phyloP scores from a whole-genome alignment of 2,329 filamentous ascomycete species.

The Tolypocladium ovalisporum region DNA sequence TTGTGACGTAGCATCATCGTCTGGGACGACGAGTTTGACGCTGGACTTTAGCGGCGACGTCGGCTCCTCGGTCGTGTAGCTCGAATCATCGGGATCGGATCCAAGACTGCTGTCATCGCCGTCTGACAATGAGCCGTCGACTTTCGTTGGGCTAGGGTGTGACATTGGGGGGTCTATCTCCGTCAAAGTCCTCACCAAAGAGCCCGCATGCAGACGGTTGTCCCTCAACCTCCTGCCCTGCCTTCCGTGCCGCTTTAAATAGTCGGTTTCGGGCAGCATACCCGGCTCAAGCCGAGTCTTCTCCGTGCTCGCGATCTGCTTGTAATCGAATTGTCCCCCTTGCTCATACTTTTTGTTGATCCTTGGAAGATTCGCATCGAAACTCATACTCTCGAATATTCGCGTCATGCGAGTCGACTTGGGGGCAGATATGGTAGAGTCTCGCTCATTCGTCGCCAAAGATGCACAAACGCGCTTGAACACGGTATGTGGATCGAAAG shows the following conservation, averaged over 20 bases:
- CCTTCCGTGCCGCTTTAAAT: conserved; percentile 36
- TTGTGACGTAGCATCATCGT: conserved; percentile 44
- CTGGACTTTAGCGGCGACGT: conserved; percentile 38
- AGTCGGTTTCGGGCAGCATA: conserved; percentile 33
- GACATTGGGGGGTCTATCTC: conserved; percentile 13
- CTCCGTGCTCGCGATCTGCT: conserved; percentile 18
- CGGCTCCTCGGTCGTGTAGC: conserved; percentile 37
- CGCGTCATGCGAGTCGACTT: conserved; percentile 26
- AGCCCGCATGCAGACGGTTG: conserved; percentile 8
- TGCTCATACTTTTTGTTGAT: conserved; percentile 50
- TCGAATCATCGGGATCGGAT: conserved; percentile 46
- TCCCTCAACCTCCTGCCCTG: conserved; percentile 23
- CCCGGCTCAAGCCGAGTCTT: conserved; percentile 18
- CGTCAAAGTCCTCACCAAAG: conserved; percentile 15
- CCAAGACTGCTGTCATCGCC: conserved; percentile 38
- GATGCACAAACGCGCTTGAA: conserved; percentile 46
- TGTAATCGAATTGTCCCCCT: conserved; percentile 41
- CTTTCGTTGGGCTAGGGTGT: conserved; percentile 24
- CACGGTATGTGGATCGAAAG: conserved; percentile 46
- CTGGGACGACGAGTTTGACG: conserved; percentile 26
- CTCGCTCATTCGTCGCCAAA: conserved; percentile 14
- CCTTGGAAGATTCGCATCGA: conserved; percentile 39
- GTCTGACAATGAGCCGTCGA: conserved; percentile 27
- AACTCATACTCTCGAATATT: conserved; percentile 43
- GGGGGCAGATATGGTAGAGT: conserved; percentile 10